Conservation (phyloP, 495 filamentous ascomycete species). For the Lepraria neglecta region DNA sequence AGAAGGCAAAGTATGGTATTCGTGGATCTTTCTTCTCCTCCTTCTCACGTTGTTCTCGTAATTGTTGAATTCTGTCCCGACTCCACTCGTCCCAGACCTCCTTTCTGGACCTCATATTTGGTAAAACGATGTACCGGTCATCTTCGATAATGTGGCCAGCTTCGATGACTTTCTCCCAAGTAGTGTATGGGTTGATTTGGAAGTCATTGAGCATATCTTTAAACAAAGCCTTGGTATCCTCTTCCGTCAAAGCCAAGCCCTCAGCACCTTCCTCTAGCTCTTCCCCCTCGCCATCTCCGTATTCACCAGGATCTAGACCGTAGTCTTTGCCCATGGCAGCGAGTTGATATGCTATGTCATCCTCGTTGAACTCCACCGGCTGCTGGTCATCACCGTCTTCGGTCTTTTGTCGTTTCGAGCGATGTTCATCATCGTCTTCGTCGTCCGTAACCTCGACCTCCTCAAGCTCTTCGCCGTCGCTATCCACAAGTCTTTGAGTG, state of each 20-base stretch:
- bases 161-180: constrained; percentile 82
- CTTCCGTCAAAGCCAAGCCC: constrained; percentile 58
- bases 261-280: constrained; percentile 67
- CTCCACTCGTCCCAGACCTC: constrained; percentile 81
- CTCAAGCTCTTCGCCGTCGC: constrained; percentile 68
- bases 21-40: constrained; percentile 79
- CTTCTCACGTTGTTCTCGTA: constrained; percentile 66
- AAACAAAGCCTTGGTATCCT: constrained; percentile 67
- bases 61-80: constrained; percentile 58
- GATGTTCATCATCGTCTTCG: constrained; percentile 47
- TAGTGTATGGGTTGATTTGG: constrained; percentile 76
- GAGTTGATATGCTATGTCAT: constrained; percentile 89
- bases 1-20: constrained; percentile 75
- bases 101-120: constrained; percentile 71
- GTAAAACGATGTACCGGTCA: constrained; percentile 72
- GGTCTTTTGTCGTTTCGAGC: constrained; percentile 61
- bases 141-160: constrained; percentile 81
- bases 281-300: constrained; percentile 57
- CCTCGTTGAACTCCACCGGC: constrained; percentile 85
- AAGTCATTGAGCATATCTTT: constrained; percentile 79
- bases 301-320: constrained; percentile 63
- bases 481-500: constrained; percentile 21
- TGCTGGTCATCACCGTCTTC: constrained; percentile 48
- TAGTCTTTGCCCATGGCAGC: constrained; percentile 79
- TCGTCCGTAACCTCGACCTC: constrained; percentile 83